phyloP scores from a whole-genome alignment of 179 eudicot genomes.

The Silene coronaria region DNA sequence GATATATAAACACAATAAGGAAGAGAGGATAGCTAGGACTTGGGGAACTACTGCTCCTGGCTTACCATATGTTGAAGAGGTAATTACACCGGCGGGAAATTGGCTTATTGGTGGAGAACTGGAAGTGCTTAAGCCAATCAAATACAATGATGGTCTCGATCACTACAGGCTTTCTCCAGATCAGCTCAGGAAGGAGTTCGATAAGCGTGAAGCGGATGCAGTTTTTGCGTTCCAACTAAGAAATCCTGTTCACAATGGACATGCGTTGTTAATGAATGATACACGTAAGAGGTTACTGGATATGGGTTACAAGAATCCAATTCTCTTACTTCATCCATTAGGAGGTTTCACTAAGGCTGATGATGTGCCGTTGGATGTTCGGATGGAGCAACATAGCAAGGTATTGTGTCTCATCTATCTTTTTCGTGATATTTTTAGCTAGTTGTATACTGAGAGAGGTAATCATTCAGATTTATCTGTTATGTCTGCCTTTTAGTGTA shows the following conservation, averaged over 20 bases:
- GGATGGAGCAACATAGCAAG: conserved; percentile 93
- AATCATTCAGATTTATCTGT: background rate
- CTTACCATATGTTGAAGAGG: conserved; percentile 82
- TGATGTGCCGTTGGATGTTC: conserved; percentile 84
- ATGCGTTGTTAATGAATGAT: conserved; percentile 84
- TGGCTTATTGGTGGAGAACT: conserved; percentile 90
- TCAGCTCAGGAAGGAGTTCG: conserved; percentile 69
- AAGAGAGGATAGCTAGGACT: conserved; percentile 84
- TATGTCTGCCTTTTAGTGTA: no score
- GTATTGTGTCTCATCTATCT: conserved; percentile 24
- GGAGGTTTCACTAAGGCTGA: conserved; percentile 87
- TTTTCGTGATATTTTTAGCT: background rate
- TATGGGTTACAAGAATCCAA: conserved; percentile 81
- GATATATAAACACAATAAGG: conserved; percentile 76
- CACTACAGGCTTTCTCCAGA: conserved; percentile 72
- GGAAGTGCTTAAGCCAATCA: conserved; percentile 65
- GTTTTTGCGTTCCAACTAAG: conserved; percentile 87
- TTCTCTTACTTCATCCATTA: conserved; percentile 82
- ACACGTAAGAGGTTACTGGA: conserved; percentile 67
- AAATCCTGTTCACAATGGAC: conserved; percentile 88
- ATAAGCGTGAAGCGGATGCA: conserved; percentile 76
- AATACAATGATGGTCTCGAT: conserved; percentile 86
- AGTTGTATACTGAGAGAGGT: background rate
- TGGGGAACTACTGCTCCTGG: conserved; percentile 87
- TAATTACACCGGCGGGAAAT: conserved; percentile 62